A percentile compares a stretch with the other conserved stretches of the same genome.
Conservation (phyloP, 2,329 filamentous ascomycete species). For the Tolypocladium album region DNA sequence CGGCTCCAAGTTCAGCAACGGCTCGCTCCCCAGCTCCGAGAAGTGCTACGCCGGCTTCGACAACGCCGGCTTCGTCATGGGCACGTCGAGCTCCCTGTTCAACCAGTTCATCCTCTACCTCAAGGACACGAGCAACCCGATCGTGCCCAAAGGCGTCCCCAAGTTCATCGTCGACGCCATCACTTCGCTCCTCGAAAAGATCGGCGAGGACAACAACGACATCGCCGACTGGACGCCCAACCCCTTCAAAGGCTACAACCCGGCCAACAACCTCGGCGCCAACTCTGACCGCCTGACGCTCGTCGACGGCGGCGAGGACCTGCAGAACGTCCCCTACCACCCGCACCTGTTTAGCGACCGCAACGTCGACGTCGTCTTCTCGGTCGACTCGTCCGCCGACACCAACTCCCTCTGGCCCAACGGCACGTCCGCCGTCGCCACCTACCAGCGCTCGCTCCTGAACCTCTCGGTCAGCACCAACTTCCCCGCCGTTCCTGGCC, state of each 20-base stretch:
- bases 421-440: slow-evolving; percentile 45
- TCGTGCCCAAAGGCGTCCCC: slow-evolving; percentile 37
- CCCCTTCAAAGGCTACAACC: slow-evolving; percentile 43
- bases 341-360: slow-evolving; percentile 42
- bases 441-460: slow-evolving; percentile 41
- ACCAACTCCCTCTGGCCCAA: slow-evolving; percentile 48
- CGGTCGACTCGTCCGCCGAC: slow-evolving; percentile 54
- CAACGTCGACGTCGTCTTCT: slow-evolving; percentile 51
- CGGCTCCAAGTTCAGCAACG: slow-evolving; percentile 45
- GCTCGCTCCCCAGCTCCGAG: slow-evolving; percentile 32
- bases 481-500: slow-evolving; percentile 48
- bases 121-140: slow-evolving; percentile 32
- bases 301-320: slow-evolving; percentile 72
- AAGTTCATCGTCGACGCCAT: slow-evolving; percentile 34
- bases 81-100: slow-evolving; percentile 72
- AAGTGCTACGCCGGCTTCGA: slow-evolving; percentile 56
- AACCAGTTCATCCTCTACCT: slow-evolving; percentile 64
- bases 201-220: slow-evolving; percentile 57
- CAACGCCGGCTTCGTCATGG: slow-evolving; percentile 70
- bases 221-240: slow-evolving; percentile 63
- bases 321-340: slow-evolving; percentile 70
- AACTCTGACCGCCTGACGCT: slow-evolving; percentile 50
- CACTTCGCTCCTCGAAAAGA: slow-evolving; percentile 32
- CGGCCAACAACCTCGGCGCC: slow-evolving; percentile 28
- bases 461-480: slow-evolving; percentile 41